These are phyloP conservation scores for Beauveria rudraprayagi DNA, from an alignment of 2,329 filamentous ascomycete genomes.

Conservation along the genomic window DNA sequence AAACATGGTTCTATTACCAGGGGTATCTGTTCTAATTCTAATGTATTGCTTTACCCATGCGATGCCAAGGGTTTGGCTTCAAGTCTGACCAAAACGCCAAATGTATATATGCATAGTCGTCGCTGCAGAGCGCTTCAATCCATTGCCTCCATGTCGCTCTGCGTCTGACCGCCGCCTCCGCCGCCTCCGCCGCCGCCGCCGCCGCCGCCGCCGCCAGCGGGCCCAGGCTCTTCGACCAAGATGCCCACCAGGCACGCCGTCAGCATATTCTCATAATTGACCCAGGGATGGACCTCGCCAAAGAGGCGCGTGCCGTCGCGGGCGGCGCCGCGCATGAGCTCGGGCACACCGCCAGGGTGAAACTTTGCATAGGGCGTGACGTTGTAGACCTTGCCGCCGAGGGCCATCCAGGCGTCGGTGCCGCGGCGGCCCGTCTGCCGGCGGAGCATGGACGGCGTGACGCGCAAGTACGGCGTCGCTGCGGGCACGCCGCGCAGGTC, in stretches of 20 bases:
- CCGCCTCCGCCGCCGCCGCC: slow-evolving; percentile 21
- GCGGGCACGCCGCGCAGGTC: slow-evolving; percentile 59
- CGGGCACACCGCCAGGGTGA: slow-evolving; percentile 78
- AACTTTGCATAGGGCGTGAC: slow-evolving; percentile 83
- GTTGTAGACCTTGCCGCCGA: slow-evolving; percentile 90
- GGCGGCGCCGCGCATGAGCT: slow-evolving; percentile 57
- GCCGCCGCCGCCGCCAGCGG: slow-evolving; percentile 25
- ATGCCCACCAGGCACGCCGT: slow-evolving; percentile 55
- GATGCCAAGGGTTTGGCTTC: background rate
- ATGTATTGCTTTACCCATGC: background rate
- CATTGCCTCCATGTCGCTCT: slow-evolving; percentile 51
- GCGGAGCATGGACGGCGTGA: slow-evolving; percentile 75
- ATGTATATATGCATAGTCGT: background rate
- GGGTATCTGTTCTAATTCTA: slow-evolving; percentile 5
- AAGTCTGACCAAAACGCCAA: background rate
- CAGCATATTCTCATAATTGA: slow-evolving; percentile 65
- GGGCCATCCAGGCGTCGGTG: slow-evolving; percentile 81
- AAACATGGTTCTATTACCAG: background rate
- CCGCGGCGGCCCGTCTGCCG: slow-evolving; percentile 74
- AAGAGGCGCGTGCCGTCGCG: slow-evolving; percentile 56
- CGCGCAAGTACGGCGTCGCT: slow-evolving; percentile 52
- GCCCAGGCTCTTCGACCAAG: slow-evolving; percentile 48
- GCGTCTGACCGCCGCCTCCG: slow-evolving; percentile 23
- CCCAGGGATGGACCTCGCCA: slow-evolving; percentile 61
- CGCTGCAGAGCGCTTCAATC: slow-evolving; percentile 31